phyloP scores from a whole-genome alignment of 202 grass and related monocot genomes.

The Setaria italica region DNA sequence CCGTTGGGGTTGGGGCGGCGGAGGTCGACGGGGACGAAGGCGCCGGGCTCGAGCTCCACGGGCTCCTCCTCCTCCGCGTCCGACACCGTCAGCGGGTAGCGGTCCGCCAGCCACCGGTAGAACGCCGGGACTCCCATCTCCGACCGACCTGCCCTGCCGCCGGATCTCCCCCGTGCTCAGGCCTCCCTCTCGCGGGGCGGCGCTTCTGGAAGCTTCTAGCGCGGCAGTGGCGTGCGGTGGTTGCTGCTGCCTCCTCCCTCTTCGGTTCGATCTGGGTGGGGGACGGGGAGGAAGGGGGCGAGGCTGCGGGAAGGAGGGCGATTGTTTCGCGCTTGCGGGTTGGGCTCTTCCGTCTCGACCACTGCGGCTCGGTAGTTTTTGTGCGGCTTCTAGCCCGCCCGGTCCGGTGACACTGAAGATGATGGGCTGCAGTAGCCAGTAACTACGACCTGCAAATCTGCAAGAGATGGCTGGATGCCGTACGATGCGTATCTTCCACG shows the following conservation, averaged over 20 bases:
- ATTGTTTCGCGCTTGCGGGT: background rate
- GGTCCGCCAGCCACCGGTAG: conserved; percentile 96
- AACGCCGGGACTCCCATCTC: conserved; percentile 97
- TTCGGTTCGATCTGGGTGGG: conserved; percentile 52
- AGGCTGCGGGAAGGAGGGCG: background rate
- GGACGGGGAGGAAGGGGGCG: conserved; percentile 9
- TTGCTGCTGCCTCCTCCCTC: background rate
- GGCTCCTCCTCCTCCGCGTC: conserved; percentile 88
- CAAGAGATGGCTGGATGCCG: conserved; percentile 1
- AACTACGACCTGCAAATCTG: background rate
- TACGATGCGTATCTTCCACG: conserved; percentile 34
- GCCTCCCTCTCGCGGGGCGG: conserved; percentile 45
- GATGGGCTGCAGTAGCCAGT: conserved; percentile 7
- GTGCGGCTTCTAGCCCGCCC: conserved; percentile 26
- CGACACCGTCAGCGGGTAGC: conserved; percentile 75
- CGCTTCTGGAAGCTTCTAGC: conserved; percentile 45
- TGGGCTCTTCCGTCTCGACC: conserved; percentile 28
- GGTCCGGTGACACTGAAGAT: background rate
- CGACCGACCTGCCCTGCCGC: background rate
- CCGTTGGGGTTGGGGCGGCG: conserved; percentile 88
- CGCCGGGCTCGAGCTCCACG: conserved; percentile 68
- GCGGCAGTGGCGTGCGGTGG: conserved; percentile 31
- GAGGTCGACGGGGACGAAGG: conserved; percentile 85
- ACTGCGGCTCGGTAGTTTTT: background rate
- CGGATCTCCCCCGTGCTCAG: conserved; percentile 38